phyloP scores from a whole-genome alignment of 1,139 yeast species.

The Diutina mesorugosa region DNA sequence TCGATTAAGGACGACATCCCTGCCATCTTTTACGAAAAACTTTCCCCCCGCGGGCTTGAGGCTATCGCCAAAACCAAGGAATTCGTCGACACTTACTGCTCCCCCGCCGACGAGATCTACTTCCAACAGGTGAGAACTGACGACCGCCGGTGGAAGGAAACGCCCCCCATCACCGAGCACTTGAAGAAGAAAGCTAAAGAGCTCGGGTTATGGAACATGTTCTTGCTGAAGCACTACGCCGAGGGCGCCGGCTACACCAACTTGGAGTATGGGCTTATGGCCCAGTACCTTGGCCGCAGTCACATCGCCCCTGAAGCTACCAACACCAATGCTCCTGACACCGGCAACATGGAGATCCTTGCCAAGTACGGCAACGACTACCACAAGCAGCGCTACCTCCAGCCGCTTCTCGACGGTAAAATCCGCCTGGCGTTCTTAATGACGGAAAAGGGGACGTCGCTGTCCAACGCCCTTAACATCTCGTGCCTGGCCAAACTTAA shows the following conservation, averaged over 20 bases:
- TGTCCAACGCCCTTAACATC: conserved; percentile 59
- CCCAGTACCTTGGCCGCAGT: conserved; percentile 51
- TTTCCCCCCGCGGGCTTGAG: conserved; percentile 39
- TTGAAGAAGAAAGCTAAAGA: conserved; percentile 43
- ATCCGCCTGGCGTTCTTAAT: conserved; percentile 58
- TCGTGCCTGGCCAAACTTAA: conserved; percentile 34
- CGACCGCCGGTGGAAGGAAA: conserved; percentile 31
- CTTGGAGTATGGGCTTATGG: conserved; percentile 61
- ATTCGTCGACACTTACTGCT: conserved; percentile 47
- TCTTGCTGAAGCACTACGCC: conserved; percentile 40
- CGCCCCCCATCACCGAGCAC: conserved; percentile 39
- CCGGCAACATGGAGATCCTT: conserved; percentile 65
- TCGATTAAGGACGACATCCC: conserved; percentile 19
- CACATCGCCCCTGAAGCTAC: conserved; percentile 50
- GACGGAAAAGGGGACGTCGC: conserved; percentile 58
- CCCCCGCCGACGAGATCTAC: conserved; percentile 43
- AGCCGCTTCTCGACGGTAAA: conserved; percentile 44
- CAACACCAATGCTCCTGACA: conserved; percentile 57
- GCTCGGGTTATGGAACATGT: conserved; percentile 56
- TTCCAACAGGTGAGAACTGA: conserved; percentile 24
- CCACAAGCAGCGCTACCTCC: conserved; percentile 43
- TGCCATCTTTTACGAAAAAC: conserved; percentile 25
- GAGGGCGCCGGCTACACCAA: conserved; percentile 50
- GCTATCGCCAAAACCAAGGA: conserved; percentile 34
- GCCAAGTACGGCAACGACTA: conserved; percentile 43